Evolutionary conservation across 345 rosid species (phyloP), one percentile per base, ranked within the genome.

Genomic region (Ailanthus altissimus): DNA sequence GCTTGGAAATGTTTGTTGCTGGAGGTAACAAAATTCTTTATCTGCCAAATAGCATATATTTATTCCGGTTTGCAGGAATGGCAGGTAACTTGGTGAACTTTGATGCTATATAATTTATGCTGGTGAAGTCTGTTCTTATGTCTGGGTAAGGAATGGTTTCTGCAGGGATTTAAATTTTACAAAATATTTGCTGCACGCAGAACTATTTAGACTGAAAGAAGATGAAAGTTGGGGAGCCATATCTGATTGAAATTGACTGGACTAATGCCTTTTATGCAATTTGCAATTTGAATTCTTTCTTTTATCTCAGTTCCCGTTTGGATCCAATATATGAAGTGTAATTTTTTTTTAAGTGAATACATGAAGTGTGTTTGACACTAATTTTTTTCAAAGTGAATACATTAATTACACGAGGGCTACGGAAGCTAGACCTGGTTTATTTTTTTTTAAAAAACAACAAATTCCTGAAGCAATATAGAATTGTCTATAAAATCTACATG

Each of bases 1-100:
- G 75, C 75, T 40, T 54, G 59, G 64, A 63, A 74, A 62, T 59
- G 20, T 75, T 26, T 40, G 76, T 77, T 76, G 62, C 28, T 38
- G 40, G 75, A 84, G 84, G 84, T 84, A 84, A 81, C 75, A 45
- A 76, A 59, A 40, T 75, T 42, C 53, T 47, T 78, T 43, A 72
- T 72, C 42, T 51, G 20, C 76, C 38, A 5, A 43, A 56, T 81
- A 68, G 76, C 57, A n/a, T 75, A 40, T 72, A 49, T 56, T 15
- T 72, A 75, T 81, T 60, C 65, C 43, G 58, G 66, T 45, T 75
- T 81, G 82, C 86, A 81, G 86, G 86, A 28, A 62, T 54, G 60
- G 23, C 76, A 51, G 78, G 71, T 75, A 73, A 62, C 65, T 64
- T 49, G 56, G 32, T 77, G 68, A 70, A 72, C 69, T 43, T 36